phyloP scores from a whole-genome alignment of 2,329 filamentous ascomycete species.

The Trichoderma semiorbis region DNA sequence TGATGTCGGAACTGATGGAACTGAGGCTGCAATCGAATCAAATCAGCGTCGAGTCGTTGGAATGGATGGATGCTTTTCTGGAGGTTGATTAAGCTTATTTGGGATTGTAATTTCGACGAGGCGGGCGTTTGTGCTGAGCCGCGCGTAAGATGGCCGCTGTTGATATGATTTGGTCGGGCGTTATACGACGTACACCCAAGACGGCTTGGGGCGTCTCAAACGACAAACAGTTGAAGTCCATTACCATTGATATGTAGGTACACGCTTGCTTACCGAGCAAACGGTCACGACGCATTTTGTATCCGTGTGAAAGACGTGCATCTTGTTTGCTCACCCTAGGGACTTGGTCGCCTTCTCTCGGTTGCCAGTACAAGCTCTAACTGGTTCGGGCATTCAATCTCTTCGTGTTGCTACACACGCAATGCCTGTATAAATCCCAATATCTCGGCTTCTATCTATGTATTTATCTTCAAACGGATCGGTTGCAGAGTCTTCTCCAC shows the following conservation, averaged over 20 bases:
- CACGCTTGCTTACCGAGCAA: background rate
- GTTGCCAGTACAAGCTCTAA: background rate
- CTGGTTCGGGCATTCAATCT: background rate
- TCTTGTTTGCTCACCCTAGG: background rate
- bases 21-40: background rate
- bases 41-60: background rate
- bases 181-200: background rate
- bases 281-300: background rate
- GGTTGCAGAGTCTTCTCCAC: background rate
- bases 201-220: background rate
- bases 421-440: background rate
- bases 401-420: background rate
- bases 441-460: background rate
- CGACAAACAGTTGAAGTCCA: background rate
- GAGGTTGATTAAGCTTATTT: background rate
- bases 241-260: background rate
- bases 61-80: background rate
- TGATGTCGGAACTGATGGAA: background rate
- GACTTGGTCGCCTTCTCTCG: background rate
- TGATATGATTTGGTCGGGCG: background rate
- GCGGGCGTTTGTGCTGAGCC: background rate
- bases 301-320: background rate
- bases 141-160: background rate
- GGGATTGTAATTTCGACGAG: background rate
- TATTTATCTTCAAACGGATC: background rate